Evolutionary conservation across 176 grass and related monocot genomes (phyloP).

Genomic region (Cenchrus fungigraminus): DNA sequence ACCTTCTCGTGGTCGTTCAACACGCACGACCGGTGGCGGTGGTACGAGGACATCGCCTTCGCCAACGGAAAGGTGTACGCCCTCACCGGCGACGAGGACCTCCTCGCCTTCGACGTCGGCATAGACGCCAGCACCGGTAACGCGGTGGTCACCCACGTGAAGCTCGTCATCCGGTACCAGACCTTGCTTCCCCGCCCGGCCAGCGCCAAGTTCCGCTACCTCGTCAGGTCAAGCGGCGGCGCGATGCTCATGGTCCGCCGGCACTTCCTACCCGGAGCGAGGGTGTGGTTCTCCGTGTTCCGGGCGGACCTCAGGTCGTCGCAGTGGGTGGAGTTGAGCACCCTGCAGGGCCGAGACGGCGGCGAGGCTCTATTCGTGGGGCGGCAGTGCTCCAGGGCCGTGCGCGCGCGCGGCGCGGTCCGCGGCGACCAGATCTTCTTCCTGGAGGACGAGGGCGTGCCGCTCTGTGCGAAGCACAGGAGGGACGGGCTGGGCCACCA

Average conservation of each 20-base stretch:
- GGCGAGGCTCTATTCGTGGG: constrained; percentile 14
- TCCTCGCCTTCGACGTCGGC: constrained; percentile 27
- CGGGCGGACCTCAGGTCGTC: neutral
- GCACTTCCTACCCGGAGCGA: neutral
- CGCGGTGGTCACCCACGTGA: constrained; percentile 1
- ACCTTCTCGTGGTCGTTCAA: constrained; percentile 4
- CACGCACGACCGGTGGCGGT: constrained; percentile 7
- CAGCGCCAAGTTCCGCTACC: neutral
- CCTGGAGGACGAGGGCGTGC: neutral
- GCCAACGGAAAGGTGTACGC: neutral
- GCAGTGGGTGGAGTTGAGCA: neutral
- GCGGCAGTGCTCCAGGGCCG: constrained; percentile 1
- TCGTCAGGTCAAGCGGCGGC: constrained; percentile 7
- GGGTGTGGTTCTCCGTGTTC: neutral
- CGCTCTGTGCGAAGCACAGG: neutral
- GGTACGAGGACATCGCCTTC: constrained; percentile 25
- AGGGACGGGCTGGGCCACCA: neutral
- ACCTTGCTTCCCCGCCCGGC: neutral
- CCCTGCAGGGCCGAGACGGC: neutral
- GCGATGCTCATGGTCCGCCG: constrained; percentile 15
- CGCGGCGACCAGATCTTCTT: constrained; percentile 10
- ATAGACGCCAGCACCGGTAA: neutral
- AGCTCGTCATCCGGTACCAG: neutral
- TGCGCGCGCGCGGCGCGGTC: neutral
- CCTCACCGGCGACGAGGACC: constrained; percentile 1